Conservation (phyloP, 2,329 filamentous ascomycete species). For the Botrytis medusae region DNA sequence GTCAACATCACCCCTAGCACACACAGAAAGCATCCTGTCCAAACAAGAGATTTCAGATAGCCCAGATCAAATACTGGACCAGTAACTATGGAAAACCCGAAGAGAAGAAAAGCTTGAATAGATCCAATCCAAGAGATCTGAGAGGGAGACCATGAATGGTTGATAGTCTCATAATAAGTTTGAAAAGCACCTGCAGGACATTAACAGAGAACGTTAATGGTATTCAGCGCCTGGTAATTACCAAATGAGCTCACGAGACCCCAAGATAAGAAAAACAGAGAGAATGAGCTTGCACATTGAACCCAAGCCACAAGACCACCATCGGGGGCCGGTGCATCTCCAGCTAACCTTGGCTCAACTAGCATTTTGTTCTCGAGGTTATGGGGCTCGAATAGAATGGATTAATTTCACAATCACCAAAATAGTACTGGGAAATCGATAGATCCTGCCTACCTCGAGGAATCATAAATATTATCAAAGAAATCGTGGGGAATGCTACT, state of each 20-base stretch:
- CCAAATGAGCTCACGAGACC: constrained; percentile 44
- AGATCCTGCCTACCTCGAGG: not conserved
- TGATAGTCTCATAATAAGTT: constrained; percentile 43
- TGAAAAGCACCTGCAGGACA: constrained; percentile 44
- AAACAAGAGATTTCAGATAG: constrained; percentile 39
- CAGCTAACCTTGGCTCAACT: not conserved
- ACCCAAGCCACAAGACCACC: constrained; percentile 5
- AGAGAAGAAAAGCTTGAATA: constrained; percentile 46
- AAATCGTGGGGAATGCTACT: not conserved
- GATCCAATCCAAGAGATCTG: constrained; percentile 47
- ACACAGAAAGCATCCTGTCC: constrained; percentile 36
- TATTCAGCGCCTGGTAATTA: not conserved
- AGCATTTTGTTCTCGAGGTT: not conserved
- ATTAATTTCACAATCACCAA: not conserved
- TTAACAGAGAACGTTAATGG: not conserved
- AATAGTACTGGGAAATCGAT: not conserved
- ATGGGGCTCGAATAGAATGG: not conserved
- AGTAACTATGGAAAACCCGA: constrained; percentile 44
- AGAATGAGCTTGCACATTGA: constrained; percentile 9
- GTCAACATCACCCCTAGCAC: constrained; percentile 44
- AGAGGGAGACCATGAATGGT: constrained; percentile 39
- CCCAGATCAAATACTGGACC: constrained; percentile 45
- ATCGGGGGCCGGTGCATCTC: not conserved
- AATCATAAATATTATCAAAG: not conserved
- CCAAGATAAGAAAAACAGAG: constrained; percentile 26